Evolutionary conservation across 2,329 filamentous ascomycete species (phyloP), one percentile per base, ranked within the genome.

Genomic region (Colletotrichum incanum): DNA sequence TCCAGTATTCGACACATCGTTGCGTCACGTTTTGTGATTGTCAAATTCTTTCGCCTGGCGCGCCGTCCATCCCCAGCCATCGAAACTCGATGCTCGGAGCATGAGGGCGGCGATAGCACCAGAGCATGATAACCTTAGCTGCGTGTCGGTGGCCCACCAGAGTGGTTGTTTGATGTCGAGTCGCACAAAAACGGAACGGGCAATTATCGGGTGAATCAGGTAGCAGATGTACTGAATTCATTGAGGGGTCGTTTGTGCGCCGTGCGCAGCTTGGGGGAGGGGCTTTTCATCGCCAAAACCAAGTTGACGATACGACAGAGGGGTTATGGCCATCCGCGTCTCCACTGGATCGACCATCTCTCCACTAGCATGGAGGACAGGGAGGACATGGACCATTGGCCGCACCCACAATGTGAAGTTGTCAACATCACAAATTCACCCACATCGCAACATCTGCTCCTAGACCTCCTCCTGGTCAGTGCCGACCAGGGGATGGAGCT

Each of bases 341-440:
- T 65, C 70, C 70, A 70, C 70, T 59, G 31, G 65, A 72, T 72
- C 70, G 70, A 65, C 65, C 65, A 68, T 58, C 54, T 64, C 54
- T 64, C 70, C 65, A 72, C 70, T 47, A 12, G 37, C 37, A 68
- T 65, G 67, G 68, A 67, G 47, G 58, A 67, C 37, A 67, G 59
- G 67, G 68, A 67, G 47, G 58, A 67, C 41, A 61, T 60, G 61
- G 67, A 43, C 55, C 50, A 34, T 37, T 50, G 37, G 43, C 47
- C 43, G 43, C 58, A 63, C 31, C 67, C 67, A 69, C 65, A 56
- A 9, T 43, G 37, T 26, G 56, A 60, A 59, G 59, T 60, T 41
- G 31, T 41, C 34, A 58, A 41, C n/a, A 39, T 47, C 28, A 20
- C 65, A 39, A 64, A 45, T 59, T 72, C 52, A 64, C 65, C 65